Evolutionary conservation across 2,329 filamentous ascomycete species (phyloP).

Genomic region (Fusarium nurragi): DNA sequence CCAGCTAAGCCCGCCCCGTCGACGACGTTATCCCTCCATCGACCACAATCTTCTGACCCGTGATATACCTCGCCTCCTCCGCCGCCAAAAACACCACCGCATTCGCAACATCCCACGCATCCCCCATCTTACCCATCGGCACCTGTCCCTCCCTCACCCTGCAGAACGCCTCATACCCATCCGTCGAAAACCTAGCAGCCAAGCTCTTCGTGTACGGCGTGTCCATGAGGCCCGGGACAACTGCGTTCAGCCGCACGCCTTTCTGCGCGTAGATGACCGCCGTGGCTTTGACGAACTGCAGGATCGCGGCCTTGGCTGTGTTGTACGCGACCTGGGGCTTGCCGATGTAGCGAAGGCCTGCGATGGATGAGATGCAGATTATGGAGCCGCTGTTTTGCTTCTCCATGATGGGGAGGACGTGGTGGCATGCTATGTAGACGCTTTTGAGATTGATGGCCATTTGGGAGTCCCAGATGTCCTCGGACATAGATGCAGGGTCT

Average conservation of each 20-base stretch:
- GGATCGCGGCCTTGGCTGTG: constrained; percentile 60
- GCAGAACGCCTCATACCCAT: constrained; percentile 59
- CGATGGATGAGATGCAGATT: constrained; percentile 61
- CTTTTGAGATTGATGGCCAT: constrained; percentile 65
- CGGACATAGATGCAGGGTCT: constrained; percentile 57
- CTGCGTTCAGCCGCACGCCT: constrained; percentile 61
- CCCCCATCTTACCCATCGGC: constrained; percentile 67
- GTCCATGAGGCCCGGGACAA: constrained; percentile 66
- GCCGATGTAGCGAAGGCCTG: constrained; percentile 60
- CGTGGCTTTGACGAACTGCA: constrained; percentile 61
- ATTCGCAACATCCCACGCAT: constrained; percentile 68
- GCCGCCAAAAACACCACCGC: constrained; percentile 66
- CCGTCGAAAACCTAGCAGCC: constrained; percentile 56
- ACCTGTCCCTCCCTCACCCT: constrained; percentile 64
- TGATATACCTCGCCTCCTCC: constrained; percentile 68
- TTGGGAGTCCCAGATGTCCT: constrained; percentile 62
- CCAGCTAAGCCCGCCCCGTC: constrained; percentile 47
- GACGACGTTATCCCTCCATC: constrained; percentile 57
- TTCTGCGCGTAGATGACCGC: constrained; percentile 60
- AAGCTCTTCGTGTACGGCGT: constrained; percentile 61
- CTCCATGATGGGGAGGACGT: constrained; percentile 65
- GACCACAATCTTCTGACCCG: constrained; percentile 63
- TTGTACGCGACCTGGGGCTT: constrained; percentile 64
- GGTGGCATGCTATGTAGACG: constrained; percentile 63
- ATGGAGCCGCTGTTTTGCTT: constrained; percentile 55